phyloP scores from a whole-genome alignment of 23 red algal species.

The Gracilaria gracilis region DNA sequence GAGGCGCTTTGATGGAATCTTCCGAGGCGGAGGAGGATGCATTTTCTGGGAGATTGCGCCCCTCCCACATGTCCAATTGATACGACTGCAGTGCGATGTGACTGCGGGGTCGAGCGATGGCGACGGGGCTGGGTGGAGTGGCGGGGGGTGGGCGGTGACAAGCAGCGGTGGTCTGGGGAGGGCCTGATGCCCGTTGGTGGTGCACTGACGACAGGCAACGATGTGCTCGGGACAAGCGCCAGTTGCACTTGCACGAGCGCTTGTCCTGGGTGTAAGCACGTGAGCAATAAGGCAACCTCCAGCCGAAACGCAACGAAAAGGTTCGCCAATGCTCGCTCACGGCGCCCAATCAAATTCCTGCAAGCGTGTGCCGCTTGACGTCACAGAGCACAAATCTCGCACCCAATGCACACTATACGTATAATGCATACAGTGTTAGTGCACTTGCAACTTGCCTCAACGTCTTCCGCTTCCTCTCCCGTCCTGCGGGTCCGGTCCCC shows the following conservation, averaged over 20 bases:
- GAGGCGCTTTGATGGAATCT: slow-evolving; percentile 29
- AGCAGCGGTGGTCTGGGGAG: background rate
- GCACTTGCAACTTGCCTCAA: background rate
- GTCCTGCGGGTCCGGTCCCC: too few species aligned
- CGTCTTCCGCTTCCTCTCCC: background rate
- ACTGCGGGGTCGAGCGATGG: background rate
- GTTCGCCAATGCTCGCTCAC: too few species aligned
- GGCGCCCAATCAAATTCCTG: background rate
- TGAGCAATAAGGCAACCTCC: background rate
- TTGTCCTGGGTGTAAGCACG: background rate
- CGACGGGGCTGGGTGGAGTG: background rate
- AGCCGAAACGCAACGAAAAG: background rate
- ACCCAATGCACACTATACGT: too few species aligned
- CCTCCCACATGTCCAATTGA: slow-evolving; percentile 39
- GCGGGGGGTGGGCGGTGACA: background rate
- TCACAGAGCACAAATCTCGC: background rate
- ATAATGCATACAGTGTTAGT: background rate
- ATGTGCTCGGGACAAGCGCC: background rate
- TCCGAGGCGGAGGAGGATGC: slow-evolving; percentile 36
- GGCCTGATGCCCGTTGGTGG: background rate
- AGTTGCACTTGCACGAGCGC: background rate
- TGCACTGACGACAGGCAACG: slow-evolving; percentile 11
- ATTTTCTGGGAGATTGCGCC: slow-evolving; percentile 21
- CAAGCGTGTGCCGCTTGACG: background rate
- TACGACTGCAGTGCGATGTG: background rate